Evolutionary conservation across 2,329 filamentous ascomycete species (phyloP), one percentile per base, ranked within the genome.

Genomic region (Escovopsis sp.): DNA sequence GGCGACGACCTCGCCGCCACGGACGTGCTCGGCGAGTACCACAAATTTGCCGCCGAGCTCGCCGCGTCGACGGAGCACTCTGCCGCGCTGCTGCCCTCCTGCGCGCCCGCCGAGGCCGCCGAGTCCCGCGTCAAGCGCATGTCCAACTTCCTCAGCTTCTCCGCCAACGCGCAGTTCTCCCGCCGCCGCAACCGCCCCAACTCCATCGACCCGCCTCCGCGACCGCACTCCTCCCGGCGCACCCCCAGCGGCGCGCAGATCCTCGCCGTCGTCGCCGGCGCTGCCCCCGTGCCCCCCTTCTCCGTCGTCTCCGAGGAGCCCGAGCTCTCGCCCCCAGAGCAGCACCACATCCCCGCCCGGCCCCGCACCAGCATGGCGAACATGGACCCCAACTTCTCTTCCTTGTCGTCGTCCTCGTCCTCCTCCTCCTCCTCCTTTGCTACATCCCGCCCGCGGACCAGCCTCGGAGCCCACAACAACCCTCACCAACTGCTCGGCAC

Each of bases 21-120:
- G 15, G 48, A 48, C 33, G 48, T 49, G 4, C 49, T 54, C 3
- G 49, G 48, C 30, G 56, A 57, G 29, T 59, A 59, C 23, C 56
- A 59, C 37, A 48, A 47, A 8, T 50, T 59, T 33, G 47, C 55
- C 13, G 47, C 47, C 14, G 48, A 51, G 34, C 43, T 59, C 18
- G 55, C 56, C 5, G 14, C 32, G n/a, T 32, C 35, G 5, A 30
- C 42, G 31, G 23, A n/a, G 16, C 17, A 37, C 10, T 23, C 33
- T 4, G 30, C 35, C 19, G 23, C 31, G 6, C n/a, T n/a, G n/a
- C n/a, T n/a, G n/a, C n/a, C n/a, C n/a, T n/a, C n/a, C n/a, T 35
- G 34, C 14, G 27, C 39, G 27, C 7, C 23, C 13, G 27, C 34
- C 13, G 38, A 39, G 15, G 28, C 34, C 2, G n/a, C 12, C 7